These are phyloP conservation scores for Choanephora cucurbitarum DNA, from an alignment of 371 early-diverging fungal genomes.

Conservation along the genomic window DNA sequence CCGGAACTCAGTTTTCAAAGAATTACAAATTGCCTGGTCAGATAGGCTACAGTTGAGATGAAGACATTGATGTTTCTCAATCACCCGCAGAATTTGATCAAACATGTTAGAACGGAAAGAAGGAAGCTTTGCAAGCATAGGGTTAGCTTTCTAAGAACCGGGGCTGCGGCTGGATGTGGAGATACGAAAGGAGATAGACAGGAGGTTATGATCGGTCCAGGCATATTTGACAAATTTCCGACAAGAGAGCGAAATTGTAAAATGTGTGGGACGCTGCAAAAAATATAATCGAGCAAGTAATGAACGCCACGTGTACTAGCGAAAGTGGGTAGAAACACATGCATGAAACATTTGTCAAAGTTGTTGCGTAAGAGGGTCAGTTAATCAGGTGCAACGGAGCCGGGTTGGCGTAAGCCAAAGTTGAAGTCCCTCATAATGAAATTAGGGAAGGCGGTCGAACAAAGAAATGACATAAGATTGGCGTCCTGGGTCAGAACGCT, in stretches of 20 bases:
- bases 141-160: neutral
- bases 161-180: neutral
- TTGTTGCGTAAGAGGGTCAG: neutral
- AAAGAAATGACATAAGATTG: neutral
- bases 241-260: neutral
- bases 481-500: neutral
- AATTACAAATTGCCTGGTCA: no score
- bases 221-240: neutral
- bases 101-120: neutral
- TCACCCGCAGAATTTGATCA: no score
- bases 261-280: neutral
- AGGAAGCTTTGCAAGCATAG: neutral
- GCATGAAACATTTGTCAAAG: no score
- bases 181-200: neutral
- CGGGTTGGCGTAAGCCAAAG: neutral
- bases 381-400: neutral
- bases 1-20: no score
- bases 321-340: neutral
- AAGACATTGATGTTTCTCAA: no score
- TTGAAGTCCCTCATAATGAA: conserved; percentile 10
- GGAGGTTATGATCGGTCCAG: neutral
- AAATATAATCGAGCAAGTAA: neutral
- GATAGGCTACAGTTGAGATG: no score
- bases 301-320: neutral
- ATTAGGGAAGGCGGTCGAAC: neutral